Evolutionary conservation across 2,329 filamentous ascomycete species (phyloP), one percentile per base, ranked within the genome.

Genomic region (Rutstroemia sp.): DNA sequence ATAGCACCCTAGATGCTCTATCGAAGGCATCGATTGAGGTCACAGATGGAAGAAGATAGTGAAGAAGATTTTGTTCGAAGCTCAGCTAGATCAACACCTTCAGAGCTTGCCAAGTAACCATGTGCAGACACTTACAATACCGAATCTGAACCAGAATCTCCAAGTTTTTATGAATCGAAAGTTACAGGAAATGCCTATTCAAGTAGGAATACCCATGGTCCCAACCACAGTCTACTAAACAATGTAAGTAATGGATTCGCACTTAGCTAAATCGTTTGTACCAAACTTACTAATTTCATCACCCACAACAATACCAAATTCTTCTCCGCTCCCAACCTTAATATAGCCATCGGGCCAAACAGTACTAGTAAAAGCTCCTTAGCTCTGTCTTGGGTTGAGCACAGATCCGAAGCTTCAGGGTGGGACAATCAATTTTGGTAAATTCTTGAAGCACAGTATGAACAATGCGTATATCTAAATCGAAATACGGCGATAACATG

Each of bases 301-400:
- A 99, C 94, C 0, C 99, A 99, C 73, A 91, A 89, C 50, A 84
- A 86, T 53, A 92, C 90, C 55, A 92, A 96, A 62, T 96, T 97
- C 71, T 83, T 87, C 57, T 89, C 91, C 14, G 94, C 94, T 0
- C 92, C 94, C 0, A 92, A 89, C 69, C 73, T 99, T 67, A 99
- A 99, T 70, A 96, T 99, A 92, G 86, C 99, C 53, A 96, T 99
- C 64, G 94, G 94, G 0, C 94, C 94, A n/a, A 99, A 99, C 67
- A 94, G 94, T 38, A 97, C 94, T 0, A 94, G 94, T 55, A 99
- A 99, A 73, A 97, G 92, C 73, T 96, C 94, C 0, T 78, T 99
- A 23, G 92, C 99, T 44, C 63, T 97, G 94, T 68, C 74, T 99
- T 14, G 94, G 94, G 2, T 75, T 99, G 25, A 94, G 94, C 48